Conservation (phyloP, 2,329 filamentous ascomycete species). For the Colletotrichum tofieldiae region DNA sequence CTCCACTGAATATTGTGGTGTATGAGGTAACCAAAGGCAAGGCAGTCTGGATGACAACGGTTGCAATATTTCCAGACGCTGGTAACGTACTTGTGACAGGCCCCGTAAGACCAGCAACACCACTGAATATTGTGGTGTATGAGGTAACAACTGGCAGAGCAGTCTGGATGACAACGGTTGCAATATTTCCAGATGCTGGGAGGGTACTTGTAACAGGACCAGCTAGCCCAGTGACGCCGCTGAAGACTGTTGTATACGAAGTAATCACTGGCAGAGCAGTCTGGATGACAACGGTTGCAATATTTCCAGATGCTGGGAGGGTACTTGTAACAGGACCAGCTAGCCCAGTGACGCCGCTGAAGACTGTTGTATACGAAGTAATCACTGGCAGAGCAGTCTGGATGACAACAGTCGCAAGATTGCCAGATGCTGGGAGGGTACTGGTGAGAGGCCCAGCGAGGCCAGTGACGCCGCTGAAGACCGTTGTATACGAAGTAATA, state of each 20-base stretch:
- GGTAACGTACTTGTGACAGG: neutral
- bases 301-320: neutral
- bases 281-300: neutral
- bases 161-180: constrained; percentile 19
- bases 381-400: neutral
- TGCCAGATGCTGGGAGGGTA: neutral
- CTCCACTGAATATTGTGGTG: constrained; percentile 5
- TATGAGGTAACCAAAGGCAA: constrained; percentile 9
- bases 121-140: neutral
- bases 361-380: fast-evolving
- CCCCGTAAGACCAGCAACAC: neutral
- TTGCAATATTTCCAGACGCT: neutral
- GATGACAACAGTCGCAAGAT: neutral
- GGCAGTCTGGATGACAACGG: constrained; percentile 3
- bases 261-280: neutral
- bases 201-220: neutral
- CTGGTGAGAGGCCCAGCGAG: neutral
- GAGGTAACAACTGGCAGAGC: constrained; percentile 18
- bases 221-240: neutral
- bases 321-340: neutral
- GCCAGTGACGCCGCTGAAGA: neutral
- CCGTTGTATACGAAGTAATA: neutral
- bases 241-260: neutral
- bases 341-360: neutral
- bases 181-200: neutral